A percentile compares a stretch with the other conserved stretches of the same genome.
Evolutionary conservation across 768 basidiomycete species (phyloP).

Genomic region (Hypholoma sublateritium): DNA sequence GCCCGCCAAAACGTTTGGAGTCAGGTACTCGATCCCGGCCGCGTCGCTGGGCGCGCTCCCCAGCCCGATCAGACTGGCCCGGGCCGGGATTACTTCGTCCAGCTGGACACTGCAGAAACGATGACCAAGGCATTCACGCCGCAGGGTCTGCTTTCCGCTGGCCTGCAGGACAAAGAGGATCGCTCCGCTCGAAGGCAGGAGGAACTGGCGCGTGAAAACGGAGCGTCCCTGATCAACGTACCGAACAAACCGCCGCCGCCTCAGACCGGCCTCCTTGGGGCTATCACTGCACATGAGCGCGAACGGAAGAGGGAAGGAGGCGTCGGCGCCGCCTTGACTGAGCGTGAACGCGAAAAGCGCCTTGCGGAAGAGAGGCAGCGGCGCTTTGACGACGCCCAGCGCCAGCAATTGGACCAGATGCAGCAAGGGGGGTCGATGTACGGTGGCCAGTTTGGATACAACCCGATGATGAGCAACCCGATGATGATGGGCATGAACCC

Average conservation of each 20-base stretch:
- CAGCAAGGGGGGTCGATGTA: conserved; percentile 77
- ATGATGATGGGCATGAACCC: conserved; percentile 62
- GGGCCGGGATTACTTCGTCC: conserved; percentile 63
- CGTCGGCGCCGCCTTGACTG: conserved; percentile 91
- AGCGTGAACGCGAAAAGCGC: conserved; percentile 91
- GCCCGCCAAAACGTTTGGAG: conserved; percentile 83
- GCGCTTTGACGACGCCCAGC: conserved; percentile 87
- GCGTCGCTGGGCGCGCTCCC: conserved; percentile 39
- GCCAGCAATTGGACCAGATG: conserved; percentile 89
- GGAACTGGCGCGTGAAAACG: conserved; percentile 88
- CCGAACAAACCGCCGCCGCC: conserved; percentile 93
- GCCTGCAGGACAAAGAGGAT: conserved; percentile 93
- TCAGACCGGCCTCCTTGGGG: conserved; percentile 92
- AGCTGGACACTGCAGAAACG: conserved; percentile 69
- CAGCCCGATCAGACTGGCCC: conserved; percentile 36
- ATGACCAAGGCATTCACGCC: conserved; percentile 95
- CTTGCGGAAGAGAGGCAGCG: conserved; percentile 91
- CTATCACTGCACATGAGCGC: conserved; percentile 92
- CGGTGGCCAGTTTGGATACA: conserved; percentile 53
- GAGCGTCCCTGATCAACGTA: conserved; percentile 93
- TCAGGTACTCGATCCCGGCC: conserved; percentile 76
- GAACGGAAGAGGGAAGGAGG: conserved; percentile 95
- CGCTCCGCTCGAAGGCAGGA: conserved; percentile 95
- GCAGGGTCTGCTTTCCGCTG: conserved; percentile 91
- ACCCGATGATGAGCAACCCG: conserved; percentile 75